Evolutionary conservation across 2,329 filamentous ascomycete species (phyloP), one percentile per base, ranked within the genome.

Genomic region (Diaporthe helianthi): DNA sequence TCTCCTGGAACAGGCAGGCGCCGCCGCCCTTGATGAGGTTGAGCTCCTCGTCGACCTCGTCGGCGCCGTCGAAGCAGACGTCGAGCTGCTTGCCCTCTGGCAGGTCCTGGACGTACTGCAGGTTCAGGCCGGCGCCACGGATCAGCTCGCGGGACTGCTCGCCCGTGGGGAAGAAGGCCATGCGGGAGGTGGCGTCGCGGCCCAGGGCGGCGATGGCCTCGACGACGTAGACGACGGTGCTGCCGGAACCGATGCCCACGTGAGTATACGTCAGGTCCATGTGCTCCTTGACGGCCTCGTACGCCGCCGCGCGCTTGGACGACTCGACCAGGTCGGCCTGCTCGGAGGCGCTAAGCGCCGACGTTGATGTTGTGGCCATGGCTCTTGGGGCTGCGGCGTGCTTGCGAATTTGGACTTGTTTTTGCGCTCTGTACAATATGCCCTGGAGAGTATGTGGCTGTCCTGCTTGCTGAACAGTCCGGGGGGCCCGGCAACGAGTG

Each of bases 11-110:
- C 68, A 98, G 83, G 81, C 96, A 99, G n/a, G 94, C 96, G 69
- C 96, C 96, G 61, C 96, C 96, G 67, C 96, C 96, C 84, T 98
- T 98, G 83, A 99, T 98, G 78, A 95, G 93, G 81, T 98, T 99
- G 71, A 99, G 83, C 65, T 97, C 92, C 55, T 93, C 90, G 78
- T 99, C 96, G 38, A 99, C 94, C 83, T 99, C 96, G 79, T 99
- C 96, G 4, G 96, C 96, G 66, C 96, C 96, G 77, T 99, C 96
- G 78, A 99, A 99, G 61, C 92, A 93, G 22, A 98, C 92, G 76
- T 98, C 95, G 33, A 99, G 86, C 77, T 90, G 80, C 70, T 80
- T 76, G 54, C 81, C 79, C n/a, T 83, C 79, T 41, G 82, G 81
- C 69, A 97, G 83, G 71, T 91, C 88, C 76, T 95, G 92, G 75